These are phyloP conservation scores for Epichloe hybrida DNA, from an alignment of 2,329 filamentous ascomycete genomes.

Conservation along the genomic window DNA sequence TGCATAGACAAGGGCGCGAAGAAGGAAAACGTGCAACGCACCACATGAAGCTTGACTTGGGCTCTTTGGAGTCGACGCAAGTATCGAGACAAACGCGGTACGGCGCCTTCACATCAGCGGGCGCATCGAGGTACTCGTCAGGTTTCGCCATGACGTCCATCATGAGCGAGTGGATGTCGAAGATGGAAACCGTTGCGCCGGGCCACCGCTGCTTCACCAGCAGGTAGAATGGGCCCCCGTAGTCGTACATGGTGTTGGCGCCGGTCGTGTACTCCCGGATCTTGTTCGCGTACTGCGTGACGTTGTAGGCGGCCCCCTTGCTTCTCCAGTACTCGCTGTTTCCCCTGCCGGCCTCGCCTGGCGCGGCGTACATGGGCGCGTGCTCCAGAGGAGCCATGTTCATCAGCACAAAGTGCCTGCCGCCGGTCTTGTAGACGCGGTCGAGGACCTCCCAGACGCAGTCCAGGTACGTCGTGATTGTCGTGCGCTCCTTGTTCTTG, in stretches of 20 bases:
- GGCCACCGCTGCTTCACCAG: slow-evolving; percentile 34
- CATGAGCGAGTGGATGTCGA: slow-evolving; percentile 53
- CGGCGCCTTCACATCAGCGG: slow-evolving; percentile 47
- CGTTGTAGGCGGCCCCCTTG: slow-evolving; percentile 34
- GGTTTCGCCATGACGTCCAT: slow-evolving; percentile 52
- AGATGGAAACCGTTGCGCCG: slow-evolving; percentile 48
- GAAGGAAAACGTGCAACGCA: slow-evolving; percentile 18
- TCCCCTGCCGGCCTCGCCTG: not conserved
- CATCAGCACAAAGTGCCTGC: slow-evolving; percentile 57
- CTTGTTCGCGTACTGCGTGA: slow-evolving; percentile 30
- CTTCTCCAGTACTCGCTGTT: slow-evolving; percentile 29
- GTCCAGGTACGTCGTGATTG: slow-evolving; percentile 49
- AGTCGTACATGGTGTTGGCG: slow-evolving; percentile 35
- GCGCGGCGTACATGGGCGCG: slow-evolving; percentile 47
- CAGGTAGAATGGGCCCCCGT: slow-evolving; percentile 34
- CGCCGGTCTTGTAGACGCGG: slow-evolving; percentile 50
- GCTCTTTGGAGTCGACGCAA: slow-evolving; percentile 26
- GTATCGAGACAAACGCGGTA: slow-evolving; percentile 37
- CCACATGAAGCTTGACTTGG: slow-evolving; percentile 54
- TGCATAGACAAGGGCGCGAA: not conserved
- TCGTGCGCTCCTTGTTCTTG: slow-evolving; percentile 43
- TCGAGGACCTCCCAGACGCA: slow-evolving; percentile 55
- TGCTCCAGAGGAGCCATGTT: slow-evolving; percentile 55
- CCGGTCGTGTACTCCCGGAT: slow-evolving; percentile 32
- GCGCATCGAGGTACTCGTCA: slow-evolving; percentile 44